phyloP scores from a whole-genome alignment of 371 early-diverging fungal species.

The Haplosporangium sp. region DNA sequence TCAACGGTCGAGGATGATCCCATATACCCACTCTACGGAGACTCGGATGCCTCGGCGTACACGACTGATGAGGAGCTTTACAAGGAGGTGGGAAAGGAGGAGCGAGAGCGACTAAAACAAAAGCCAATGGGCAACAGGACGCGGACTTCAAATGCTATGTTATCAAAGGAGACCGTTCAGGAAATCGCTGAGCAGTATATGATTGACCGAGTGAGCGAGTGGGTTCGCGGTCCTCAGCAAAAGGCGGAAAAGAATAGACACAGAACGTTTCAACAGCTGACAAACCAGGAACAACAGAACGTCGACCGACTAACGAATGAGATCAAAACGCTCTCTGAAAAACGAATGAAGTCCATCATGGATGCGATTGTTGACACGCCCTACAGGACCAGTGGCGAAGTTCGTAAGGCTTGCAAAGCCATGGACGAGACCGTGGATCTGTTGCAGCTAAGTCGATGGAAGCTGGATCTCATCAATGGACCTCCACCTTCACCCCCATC shows the following conservation, averaged over 20 bases:
- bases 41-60: conserved; percentile 58
- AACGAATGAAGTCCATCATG: conserved; percentile 37
- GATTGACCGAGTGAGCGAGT: conserved; percentile 21
- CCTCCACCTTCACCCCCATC: conserved; percentile 14
- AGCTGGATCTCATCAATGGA: conserved; percentile 29
- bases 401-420: conserved; percentile 35
- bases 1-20: conserved; percentile 38
- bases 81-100: conserved; percentile 30
- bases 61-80: conserved; percentile 49
- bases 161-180: conserved; percentile 11
- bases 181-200: conserved; percentile 24
- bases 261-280: neutral
- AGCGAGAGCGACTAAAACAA: conserved; percentile 11
- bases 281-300: neutral
- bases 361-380: conserved; percentile 40
- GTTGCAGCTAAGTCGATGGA: conserved; percentile 46
- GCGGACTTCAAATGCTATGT: neutral
- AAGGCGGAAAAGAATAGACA: neutral
- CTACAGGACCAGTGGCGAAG: conserved; percentile 16
- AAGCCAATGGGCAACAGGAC: neutral
- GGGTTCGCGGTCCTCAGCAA: conserved; percentile 13
- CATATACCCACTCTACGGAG: conserved; percentile 62
- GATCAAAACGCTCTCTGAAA: conserved; percentile 15
- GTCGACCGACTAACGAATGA: neutral
- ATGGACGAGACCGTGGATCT: conserved; percentile 46